Evolutionary conservation across 148 eudicot species (phyloP).

Genomic region (Rhododendron vialii): DNA sequence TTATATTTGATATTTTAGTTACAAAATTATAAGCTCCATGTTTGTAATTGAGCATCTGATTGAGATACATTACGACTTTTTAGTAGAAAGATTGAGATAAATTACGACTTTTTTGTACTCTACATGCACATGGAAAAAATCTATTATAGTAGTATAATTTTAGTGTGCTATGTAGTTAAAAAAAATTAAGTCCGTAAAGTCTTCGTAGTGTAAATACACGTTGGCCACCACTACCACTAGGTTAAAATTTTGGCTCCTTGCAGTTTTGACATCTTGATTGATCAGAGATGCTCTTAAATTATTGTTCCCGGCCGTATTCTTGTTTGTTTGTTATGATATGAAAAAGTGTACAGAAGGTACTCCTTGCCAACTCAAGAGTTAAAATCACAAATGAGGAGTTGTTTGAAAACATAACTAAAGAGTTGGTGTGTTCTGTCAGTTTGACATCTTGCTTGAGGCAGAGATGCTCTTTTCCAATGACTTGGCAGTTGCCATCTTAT

Average conservation of each 20-base stretch:
- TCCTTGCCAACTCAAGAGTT: not conserved
- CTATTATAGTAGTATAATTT: too few species aligned
- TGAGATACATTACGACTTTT: too few species aligned
- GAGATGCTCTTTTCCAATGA: not conserved
- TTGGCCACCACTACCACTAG: not conserved
- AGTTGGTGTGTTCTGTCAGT: not conserved
- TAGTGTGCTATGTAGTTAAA: too few species aligned
- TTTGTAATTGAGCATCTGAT: too few species aligned
- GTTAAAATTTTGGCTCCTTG: not conserved
- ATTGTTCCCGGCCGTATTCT: not conserved
- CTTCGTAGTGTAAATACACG: not conserved
- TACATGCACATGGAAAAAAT: too few species aligned
- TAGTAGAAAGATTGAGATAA: too few species aligned
- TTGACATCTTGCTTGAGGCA: not conserved
- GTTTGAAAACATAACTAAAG: not conserved
- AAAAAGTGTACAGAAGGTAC: not conserved
- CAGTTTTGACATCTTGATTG: not conserved
- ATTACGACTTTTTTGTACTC: too few species aligned
- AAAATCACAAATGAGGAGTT: not conserved
- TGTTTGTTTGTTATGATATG: not conserved
- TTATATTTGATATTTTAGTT: too few species aligned
- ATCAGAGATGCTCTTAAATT: not conserved
- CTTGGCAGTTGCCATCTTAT: not conserved
- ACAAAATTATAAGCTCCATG: too few species aligned
- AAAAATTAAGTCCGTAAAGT: too few species aligned